phyloP scores from a whole-genome alignment of 2,329 filamentous ascomycete genomes.

The Cladosporium cucumerinum region DNA sequence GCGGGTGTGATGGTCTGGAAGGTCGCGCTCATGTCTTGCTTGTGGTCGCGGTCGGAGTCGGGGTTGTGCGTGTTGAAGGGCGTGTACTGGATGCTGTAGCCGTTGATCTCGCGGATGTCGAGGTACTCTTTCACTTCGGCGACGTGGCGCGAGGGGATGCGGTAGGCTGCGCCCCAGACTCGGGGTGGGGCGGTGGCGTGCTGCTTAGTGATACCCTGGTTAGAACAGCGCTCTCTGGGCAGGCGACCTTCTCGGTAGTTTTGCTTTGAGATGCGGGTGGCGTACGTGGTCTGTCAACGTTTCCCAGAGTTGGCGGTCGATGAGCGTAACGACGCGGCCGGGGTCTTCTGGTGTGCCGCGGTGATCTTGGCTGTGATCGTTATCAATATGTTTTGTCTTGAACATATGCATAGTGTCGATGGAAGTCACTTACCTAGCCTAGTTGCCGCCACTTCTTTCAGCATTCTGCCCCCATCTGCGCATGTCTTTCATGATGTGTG shows the following conservation, averaged over 20 bases:
- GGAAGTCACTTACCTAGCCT: conserved; percentile 25
- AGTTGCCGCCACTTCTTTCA: conserved; percentile 23
- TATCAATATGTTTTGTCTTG: background rate
- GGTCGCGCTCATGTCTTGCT: conserved; percentile 50
- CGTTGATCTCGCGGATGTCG: conserved; percentile 95
- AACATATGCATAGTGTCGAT: background rate
- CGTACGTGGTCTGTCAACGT: conserved; percentile 63
- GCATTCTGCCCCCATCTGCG: background rate
- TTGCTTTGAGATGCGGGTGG: background rate
- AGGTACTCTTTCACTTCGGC: conserved; percentile 83
- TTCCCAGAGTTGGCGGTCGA: conserved; percentile 79
- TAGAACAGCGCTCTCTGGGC: background rate
- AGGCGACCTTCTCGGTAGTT: background rate
- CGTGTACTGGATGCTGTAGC: conserved; percentile 90
- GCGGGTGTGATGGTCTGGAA: conserved; percentile 16
- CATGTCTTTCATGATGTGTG: conserved; percentile 6
- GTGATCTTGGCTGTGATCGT: conserved; percentile 67
- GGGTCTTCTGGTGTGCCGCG: conserved; percentile 84
- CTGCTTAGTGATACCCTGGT: conserved; percentile 29
- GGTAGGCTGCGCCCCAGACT: conserved; percentile 81
- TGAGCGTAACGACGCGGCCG: conserved; percentile 89
- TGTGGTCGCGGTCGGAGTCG: background rate
- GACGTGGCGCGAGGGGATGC: conserved; percentile 76
- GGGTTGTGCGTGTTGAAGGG: conserved; percentile 54
- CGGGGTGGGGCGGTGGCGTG: conserved; percentile 59